Percentiles rank a stretch among this genome's conserved stretches.
These are phyloP conservation scores for Leishmania turanica DNA, from an alignment of 208 protist species.

Conservation along the genomic window DNA sequence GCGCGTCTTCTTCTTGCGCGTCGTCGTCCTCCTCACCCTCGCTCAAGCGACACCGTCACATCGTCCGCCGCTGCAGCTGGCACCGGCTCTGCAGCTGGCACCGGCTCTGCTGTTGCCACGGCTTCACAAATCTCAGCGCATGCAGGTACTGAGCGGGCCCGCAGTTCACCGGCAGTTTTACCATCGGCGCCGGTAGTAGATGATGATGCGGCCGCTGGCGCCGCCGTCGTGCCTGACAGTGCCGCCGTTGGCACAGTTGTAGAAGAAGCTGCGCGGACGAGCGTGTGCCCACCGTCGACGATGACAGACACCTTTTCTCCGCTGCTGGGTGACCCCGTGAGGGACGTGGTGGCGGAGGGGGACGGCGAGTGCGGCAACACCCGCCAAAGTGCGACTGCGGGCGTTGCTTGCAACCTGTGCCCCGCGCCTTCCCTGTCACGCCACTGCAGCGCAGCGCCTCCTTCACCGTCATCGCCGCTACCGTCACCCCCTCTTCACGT, in stretches of 20 bases:
- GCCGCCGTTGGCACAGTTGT: neutral
- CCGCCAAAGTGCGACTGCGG: neutral
- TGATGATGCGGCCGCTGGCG: neutral
- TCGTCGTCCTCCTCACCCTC: neutral
- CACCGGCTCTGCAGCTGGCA: neutral
- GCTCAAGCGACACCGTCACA: neutral
- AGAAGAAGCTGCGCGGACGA: neutral
- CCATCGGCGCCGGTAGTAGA: neutral
- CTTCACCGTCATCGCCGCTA: neutral
- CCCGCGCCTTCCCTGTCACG: neutral
- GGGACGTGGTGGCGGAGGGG: neutral
- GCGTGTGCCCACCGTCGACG: neutral
- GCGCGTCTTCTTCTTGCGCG: constrained; percentile 20
- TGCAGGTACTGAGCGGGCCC: neutral
- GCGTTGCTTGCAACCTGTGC: neutral
- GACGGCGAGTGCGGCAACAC: neutral
- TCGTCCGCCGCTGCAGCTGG: neutral
- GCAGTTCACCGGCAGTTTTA: neutral
- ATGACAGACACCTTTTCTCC: neutral
- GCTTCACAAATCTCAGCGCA: constrained; percentile 1
- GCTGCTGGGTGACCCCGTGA: neutral
- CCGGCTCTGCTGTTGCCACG: neutral
- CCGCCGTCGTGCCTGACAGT: neutral
- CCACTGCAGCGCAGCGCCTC: neutral
- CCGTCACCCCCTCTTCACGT: neutral